Percentiles rank a stretch among this genome's conserved stretches.
phyloP scores from a whole-genome alignment of 2,329 filamentous ascomycete species.

The Ciborinia camelliae region DNA sequence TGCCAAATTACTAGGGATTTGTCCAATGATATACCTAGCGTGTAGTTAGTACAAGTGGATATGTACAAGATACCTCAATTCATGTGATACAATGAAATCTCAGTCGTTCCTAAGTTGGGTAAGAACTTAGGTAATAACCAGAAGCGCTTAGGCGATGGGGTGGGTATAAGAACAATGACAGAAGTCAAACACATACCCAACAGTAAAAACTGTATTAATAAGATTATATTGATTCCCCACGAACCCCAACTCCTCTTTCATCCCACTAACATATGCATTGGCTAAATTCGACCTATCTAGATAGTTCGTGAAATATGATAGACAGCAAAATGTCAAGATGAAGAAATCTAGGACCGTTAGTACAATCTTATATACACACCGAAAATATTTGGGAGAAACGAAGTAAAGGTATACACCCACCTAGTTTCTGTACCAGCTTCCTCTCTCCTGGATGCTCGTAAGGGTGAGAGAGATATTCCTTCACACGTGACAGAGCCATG shows the following conservation, averaged over 20 bases:
- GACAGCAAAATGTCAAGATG: conserved; percentile 21
- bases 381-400: too few species aligned
- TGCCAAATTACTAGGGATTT: conserved; percentile 59
- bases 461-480: conserved; percentile 10
- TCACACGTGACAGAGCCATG: conserved; percentile 13
- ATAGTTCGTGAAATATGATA: conserved; percentile 36
- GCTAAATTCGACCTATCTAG: conserved; percentile 34
- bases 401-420: background rate
- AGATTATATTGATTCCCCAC: conserved; percentile 46
- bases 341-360: conserved; percentile 18
- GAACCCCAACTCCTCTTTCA: conserved; percentile 48
- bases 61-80: background rate
- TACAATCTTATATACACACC: background rate
- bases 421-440: conserved; percentile 22
- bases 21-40: conserved; percentile 50
- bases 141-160: background rate
- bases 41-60: background rate
- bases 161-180: background rate
- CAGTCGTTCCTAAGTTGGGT: background rate
- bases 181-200: conserved; percentile 25
- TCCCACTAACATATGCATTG: conserved; percentile 45
- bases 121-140: background rate
- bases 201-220: conserved; percentile 49
- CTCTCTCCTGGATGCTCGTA: conserved; percentile 19
- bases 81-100: background rate